Percentiles rank a stretch among this genome's conserved stretches.
These are phyloP conservation scores for Strobilomyces dryophilus DNA, from an alignment of 768 basidiomycete genomes.

Conservation along the genomic window DNA sequence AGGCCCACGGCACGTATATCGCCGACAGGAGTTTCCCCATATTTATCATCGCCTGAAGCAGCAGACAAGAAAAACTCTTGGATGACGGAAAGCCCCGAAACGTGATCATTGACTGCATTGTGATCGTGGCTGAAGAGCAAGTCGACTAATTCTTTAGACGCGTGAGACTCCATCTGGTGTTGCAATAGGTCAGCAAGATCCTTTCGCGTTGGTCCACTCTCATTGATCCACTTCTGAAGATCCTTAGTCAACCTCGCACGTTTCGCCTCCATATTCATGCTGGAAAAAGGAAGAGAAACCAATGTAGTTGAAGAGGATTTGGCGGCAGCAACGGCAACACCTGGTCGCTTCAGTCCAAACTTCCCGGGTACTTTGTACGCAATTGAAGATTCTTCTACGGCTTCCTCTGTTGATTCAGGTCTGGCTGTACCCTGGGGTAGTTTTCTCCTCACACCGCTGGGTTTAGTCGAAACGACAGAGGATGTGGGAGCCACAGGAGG, in stretches of 20 bases:
- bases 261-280: conserved; percentile 43
- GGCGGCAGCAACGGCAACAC: conserved; percentile 27
- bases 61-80: conserved; percentile 70
- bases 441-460: conserved; percentile 66
- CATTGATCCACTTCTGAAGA: conserved; percentile 77
- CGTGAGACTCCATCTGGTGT: conserved; percentile 86
- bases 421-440: conserved; percentile 55
- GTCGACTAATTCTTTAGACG: conserved; percentile 68
- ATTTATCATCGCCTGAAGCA: conserved; percentile 52
- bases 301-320: conserved; percentile 33
- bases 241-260: conserved; percentile 71
- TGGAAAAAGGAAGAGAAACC: conserved; percentile 33
- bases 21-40: conserved; percentile 36
- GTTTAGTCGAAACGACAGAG: conserved; percentile 37
- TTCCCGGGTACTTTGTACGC: conserved; percentile 34
- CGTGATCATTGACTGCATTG: conserved; percentile 88
- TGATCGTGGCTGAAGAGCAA: conserved; percentile 94
- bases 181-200: conserved; percentile 85
- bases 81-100: conserved; percentile 69
- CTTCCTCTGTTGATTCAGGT: conserved; percentile 42
- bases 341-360: conserved; percentile 44
- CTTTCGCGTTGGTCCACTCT: conserved; percentile 76
- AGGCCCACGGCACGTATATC: conserved; percentile 62
- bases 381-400: conserved; percentile 31
- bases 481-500: conserved; percentile 34